phyloP scores from a whole-genome alignment of 257 asterid genomes.

The Solanum acaule region DNA sequence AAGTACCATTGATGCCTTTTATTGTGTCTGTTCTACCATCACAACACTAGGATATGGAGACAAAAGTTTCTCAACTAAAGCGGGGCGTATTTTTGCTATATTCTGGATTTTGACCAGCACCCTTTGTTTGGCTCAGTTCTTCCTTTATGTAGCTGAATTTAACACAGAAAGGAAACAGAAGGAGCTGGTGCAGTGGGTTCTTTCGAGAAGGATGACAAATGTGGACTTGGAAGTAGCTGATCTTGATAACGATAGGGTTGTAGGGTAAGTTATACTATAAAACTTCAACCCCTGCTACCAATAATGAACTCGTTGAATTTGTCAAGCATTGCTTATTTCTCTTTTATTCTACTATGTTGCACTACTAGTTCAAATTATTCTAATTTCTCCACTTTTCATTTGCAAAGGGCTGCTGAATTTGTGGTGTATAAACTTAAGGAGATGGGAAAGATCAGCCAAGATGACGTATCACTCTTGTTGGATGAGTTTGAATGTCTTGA shows the following conservation, averaged over 20 bases:
- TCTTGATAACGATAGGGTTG: slow-evolving; percentile 57
- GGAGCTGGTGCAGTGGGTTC: slow-evolving; percentile 46
- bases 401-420: slow-evolving; percentile 69
- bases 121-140: slow-evolving; percentile 63
- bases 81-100: slow-evolving; percentile 78
- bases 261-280: slow-evolving; percentile 35
- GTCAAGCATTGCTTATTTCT: not conserved
- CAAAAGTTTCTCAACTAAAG: slow-evolving; percentile 73
- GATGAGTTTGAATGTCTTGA: slow-evolving; percentile 69
- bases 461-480: slow-evolving; percentile 47
- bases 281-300: not conserved
- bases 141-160: slow-evolving; percentile 65
- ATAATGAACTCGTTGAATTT: not conserved
- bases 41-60: slow-evolving; percentile 96
- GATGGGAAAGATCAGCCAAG: slow-evolving; percentile 86
- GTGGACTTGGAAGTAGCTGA: slow-evolving; percentile 90
- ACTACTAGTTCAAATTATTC: not conserved
- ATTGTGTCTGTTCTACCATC: slow-evolving; percentile 79
- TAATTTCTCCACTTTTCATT: not conserved
- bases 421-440: slow-evolving; percentile 65
- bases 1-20: slow-evolving; percentile 58
- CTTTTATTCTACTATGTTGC: not conserved
- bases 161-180: slow-evolving; percentile 65
- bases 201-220: slow-evolving; percentile 55
- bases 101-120: slow-evolving; percentile 83